Conservation (phyloP, 352 stramenopile genomes). For the Phytophthora pseudosyringae region DNA sequence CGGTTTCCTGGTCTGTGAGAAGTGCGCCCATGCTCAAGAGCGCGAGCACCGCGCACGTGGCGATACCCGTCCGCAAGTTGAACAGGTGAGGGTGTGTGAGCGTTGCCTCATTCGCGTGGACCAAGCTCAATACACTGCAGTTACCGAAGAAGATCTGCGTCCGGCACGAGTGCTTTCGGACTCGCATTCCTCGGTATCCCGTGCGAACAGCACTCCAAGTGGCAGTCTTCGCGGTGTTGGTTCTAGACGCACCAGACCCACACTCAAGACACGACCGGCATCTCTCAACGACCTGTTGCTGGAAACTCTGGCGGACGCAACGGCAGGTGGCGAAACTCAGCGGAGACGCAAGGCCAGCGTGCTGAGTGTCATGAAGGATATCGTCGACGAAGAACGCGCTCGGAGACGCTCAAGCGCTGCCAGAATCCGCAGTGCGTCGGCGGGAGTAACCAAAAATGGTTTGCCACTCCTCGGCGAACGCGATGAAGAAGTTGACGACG, state of each 20-base stretch:
- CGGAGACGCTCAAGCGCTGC: constrained; percentile 32
- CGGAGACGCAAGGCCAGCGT: constrained; percentile 38
- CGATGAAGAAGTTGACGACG: constrained; percentile 15
- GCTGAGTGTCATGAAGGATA: constrained; percentile 53
- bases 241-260: constrained; percentile 18
- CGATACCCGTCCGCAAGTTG: constrained; percentile 34
- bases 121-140: constrained; percentile 44
- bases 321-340: constrained; percentile 27
- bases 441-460: not conserved
- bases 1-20: constrained; percentile 60
- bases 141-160: constrained; percentile 47
- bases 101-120: constrained; percentile 54
- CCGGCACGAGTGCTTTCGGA: constrained; percentile 40
- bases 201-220: constrained; percentile 25
- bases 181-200: constrained; percentile 4
- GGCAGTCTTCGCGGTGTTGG: constrained; percentile 25
- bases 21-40: constrained; percentile 50
- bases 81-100: constrained; percentile 51
- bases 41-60: constrained; percentile 43
- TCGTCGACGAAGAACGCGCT: constrained; percentile 46
- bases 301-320: constrained; percentile 41
- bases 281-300: constrained; percentile 42
- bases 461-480: constrained; percentile 27
- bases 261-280: constrained; percentile 32
- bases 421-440: constrained; percentile 22